A percentile compares a stretch with the other conserved stretches of the same genome.
Conservation (phyloP, 306 rosid species). For the Sicyos edulis region DNA sequence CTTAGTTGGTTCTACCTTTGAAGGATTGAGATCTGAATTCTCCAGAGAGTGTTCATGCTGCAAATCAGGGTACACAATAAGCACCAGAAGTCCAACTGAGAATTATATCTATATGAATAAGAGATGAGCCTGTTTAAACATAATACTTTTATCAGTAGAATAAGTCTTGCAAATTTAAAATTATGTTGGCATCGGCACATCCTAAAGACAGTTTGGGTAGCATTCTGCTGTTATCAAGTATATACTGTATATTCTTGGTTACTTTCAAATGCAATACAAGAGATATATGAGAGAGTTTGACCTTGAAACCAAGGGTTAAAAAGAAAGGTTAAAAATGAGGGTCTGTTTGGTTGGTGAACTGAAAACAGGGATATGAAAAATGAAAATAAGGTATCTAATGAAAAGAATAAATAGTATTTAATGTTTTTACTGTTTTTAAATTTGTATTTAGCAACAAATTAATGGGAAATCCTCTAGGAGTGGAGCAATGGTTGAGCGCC, state of each 20-base stretch:
- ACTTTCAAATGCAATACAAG: background rate
- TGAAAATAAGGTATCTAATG: too few relatives aligned
- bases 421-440: too few relatives aligned
- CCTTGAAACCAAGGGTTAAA: too few relatives aligned
- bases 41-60: constrained; percentile 42
- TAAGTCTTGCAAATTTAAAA: background rate
- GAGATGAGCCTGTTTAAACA: background rate
- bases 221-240: background rate
- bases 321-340: too few relatives aligned
- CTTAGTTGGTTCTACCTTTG: constrained; percentile 32
- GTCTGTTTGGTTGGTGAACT: too few relatives aligned
- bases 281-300: background rate
- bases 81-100: background rate
- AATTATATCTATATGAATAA: background rate
- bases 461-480: too few relatives aligned
- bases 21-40: constrained; percentile 33
- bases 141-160: constrained; percentile 2
- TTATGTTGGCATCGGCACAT: background rate
- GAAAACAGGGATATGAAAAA: too few relatives aligned
- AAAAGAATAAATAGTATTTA: too few relatives aligned
- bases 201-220: background rate
- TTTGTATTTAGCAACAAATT: too few relatives aligned
- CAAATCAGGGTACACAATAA: constrained; percentile 10
- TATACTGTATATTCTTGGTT: background rate
- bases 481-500: too few relatives aligned